phyloP scores from a whole-genome alignment of 192 early-diverging fungal genomes.

The Umbelopsis sp. region DNA sequence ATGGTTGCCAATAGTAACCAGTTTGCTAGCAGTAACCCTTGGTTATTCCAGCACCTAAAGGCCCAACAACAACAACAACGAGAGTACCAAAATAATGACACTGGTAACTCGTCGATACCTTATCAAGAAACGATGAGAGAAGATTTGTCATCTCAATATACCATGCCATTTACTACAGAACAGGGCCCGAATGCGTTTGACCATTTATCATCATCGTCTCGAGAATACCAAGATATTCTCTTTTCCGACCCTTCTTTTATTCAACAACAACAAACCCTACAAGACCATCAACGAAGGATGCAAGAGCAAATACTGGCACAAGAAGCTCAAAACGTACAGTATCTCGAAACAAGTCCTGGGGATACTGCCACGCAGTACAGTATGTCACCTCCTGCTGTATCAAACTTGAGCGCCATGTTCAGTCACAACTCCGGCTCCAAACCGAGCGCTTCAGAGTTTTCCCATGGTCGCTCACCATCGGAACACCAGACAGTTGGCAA shows the following conservation, averaged over 20 bases:
- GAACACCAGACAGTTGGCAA: background rate
- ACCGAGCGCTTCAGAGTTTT: background rate
- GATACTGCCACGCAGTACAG: background rate
- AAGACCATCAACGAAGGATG: slow-evolving; percentile 30
- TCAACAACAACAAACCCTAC: slow-evolving; percentile 30
- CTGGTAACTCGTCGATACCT: background rate
- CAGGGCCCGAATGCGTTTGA: background rate
- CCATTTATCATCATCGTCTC: background rate
- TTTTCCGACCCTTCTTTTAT: slow-evolving; percentile 27
- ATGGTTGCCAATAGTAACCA: background rate
- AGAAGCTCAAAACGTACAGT: slow-evolving; percentile 5
- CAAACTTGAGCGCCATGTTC: slow-evolving; percentile 28
- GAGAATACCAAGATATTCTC: slow-evolving; percentile 19
- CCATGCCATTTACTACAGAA: background rate
- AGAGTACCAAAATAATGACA: background rate
- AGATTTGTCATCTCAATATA: background rate
- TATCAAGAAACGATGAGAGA: background rate
- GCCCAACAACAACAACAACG: background rate
- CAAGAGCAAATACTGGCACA: slow-evolving; percentile 19
- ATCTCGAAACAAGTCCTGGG: background rate
- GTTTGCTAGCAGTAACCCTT: slow-evolving; percentile 10
- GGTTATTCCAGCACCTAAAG: background rate
- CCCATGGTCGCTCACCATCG: background rate
- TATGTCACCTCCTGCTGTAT: slow-evolving; percentile 4
- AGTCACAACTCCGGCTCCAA: background rate